Conservation (phyloP, 306 rosid genomes). For the Vigna mungo region DNA sequence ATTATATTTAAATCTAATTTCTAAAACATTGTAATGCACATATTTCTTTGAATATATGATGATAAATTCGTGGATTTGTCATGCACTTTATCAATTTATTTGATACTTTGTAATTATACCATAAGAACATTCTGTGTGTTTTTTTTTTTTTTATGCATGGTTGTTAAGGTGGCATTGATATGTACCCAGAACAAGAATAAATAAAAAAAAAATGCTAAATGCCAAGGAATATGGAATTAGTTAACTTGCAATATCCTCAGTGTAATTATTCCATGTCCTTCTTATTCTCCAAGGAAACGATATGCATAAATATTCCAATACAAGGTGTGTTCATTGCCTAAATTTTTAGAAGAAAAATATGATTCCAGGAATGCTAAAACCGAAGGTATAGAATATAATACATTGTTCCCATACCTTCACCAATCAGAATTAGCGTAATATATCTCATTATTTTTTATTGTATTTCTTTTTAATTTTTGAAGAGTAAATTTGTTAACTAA, state of each 20-base stretch:
- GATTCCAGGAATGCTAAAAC: background rate
- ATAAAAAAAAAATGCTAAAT: constrained; percentile 18
- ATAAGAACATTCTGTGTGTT: constrained; percentile 26
- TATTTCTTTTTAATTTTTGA: no score
- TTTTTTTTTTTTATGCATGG: constrained; percentile 19
- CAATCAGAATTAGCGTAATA: no score
- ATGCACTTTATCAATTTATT: background rate
- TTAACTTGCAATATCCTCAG: background rate
- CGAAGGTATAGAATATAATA: background rate
- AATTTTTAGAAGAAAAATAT: background rate
- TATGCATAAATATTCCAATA: background rate
- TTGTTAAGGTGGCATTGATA: constrained; percentile 20
- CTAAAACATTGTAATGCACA: background rate
- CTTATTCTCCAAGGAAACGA: background rate
- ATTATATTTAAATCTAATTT: no score
- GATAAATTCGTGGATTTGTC: background rate
- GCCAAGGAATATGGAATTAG: constrained; percentile 9
- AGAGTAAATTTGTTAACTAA: no score
- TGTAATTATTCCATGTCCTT: background rate
- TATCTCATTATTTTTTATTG: no score
- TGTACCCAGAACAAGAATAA: constrained; percentile 23
- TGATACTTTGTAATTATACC: constrained; percentile 32
- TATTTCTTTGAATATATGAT: background rate
- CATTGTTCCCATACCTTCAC: background rate
- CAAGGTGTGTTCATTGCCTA: background rate